Evolutionary conservation across 441 rosid species (phyloP).

Genomic region (Daphne laureola): DNA sequence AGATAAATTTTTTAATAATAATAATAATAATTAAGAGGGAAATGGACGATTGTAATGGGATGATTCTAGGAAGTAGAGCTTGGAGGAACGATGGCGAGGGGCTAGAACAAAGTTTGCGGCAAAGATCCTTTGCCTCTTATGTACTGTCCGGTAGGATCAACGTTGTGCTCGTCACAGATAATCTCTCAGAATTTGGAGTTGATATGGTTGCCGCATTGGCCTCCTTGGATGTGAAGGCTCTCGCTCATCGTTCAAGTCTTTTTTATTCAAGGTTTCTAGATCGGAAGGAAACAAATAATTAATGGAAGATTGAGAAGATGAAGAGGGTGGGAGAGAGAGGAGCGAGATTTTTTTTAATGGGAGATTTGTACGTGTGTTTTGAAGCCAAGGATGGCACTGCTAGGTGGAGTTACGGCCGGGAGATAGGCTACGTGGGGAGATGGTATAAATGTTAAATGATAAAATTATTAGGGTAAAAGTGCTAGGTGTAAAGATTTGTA

Average conservation of each 20-base stretch:
- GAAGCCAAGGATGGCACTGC: no score
- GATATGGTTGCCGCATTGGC: constrained; percentile 89
- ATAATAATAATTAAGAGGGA: no score
- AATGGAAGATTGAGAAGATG: neutral
- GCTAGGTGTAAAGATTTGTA: no score
- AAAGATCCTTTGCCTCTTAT: constrained; percentile 31
- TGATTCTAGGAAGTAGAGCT: no score
- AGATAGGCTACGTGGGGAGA: no score
- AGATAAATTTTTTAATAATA: no score
- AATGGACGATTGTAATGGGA: no score
- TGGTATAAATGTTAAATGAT: no score
- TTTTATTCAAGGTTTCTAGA: neutral
- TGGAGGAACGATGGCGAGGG: no score
- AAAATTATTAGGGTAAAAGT: no score
- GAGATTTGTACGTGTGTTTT: neutral
- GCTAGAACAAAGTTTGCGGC: no score
- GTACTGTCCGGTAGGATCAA: constrained; percentile 70
- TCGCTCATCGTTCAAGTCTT: constrained; percentile 48
- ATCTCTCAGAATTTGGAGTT: constrained; percentile 95
- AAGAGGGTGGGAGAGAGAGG: constrained; percentile 12
- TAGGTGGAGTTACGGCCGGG: no score
- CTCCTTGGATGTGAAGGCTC: constrained; percentile 76
- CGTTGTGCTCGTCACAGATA: constrained; percentile 85
- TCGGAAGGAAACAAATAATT: neutral
- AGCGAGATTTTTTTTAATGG: constrained; percentile 21